phyloP scores from a whole-genome alignment of 2,329 filamentous ascomycete genomes.

The Ophiostoma perfectum region DNA sequence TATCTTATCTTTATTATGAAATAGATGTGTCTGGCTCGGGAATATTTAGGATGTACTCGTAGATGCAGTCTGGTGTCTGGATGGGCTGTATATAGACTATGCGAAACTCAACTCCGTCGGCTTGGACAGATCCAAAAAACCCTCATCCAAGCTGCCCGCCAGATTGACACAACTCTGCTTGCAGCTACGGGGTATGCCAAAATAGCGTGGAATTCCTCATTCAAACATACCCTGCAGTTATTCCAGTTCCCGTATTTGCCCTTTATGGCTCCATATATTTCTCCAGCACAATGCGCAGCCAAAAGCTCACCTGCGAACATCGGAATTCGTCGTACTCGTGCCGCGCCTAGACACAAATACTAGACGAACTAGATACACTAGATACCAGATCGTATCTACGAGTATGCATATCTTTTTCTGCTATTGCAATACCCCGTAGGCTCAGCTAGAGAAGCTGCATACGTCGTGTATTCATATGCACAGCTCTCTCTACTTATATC shows the following conservation, averaged over 20 bases:
- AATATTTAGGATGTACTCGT: too few species aligned
- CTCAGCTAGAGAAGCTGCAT: background rate
- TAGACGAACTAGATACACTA: background rate
- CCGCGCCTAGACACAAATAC: background rate
- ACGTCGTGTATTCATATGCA: background rate
- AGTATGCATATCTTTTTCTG: too few species aligned
- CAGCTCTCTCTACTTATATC: background rate
- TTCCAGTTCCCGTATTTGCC: conserved; percentile 10
- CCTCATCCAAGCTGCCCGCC: background rate
- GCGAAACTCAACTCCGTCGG: too few species aligned
- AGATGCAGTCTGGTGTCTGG: too few species aligned
- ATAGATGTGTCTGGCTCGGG: too few species aligned
- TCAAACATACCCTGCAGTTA: background rate
- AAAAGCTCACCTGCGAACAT: background rate
- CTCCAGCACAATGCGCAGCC: background rate
- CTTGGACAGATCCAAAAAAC: background rate
- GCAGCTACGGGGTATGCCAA: background rate
- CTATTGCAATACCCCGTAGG: background rate
- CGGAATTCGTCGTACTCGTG: background rate
- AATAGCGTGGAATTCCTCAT: conserved; percentile 10
- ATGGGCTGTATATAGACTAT: too few species aligned
- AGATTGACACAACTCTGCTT: background rate
- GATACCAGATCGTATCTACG: too few species aligned
- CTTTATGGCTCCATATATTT: conserved; percentile 11
- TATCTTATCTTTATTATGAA: too few species aligned